Evolutionary conservation across 495 filamentous ascomycete genomes (phyloP).

Genomic region (Platismatia glauca): DNA sequence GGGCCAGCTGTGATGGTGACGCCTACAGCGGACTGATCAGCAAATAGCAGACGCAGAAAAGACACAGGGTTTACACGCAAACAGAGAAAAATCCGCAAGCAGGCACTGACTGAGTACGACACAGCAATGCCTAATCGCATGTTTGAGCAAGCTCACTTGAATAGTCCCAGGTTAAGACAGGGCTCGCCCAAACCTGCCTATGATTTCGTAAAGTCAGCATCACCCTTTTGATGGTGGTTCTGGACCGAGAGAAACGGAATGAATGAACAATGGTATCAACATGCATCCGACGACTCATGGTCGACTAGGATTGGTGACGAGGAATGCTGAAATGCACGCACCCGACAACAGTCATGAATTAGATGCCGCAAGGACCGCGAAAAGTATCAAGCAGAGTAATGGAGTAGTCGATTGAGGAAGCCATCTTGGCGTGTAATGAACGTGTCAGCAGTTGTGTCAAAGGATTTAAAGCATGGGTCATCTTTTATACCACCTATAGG

Average conservation of each 20-base stretch:
- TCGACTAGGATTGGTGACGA: neutral
- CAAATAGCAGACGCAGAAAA: neutral
- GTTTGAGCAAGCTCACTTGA: neutral
- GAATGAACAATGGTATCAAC: neutral
- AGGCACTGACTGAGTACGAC: conserved; percentile 1
- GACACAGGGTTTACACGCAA: neutral
- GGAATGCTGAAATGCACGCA: neutral
- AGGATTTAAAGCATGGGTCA: neutral
- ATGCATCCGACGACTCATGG: neutral
- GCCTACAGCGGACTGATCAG: neutral
- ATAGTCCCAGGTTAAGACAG: neutral
- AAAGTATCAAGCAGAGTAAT: neutral
- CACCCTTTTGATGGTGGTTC: neutral
- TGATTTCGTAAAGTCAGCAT: neutral
- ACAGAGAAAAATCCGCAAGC: conserved; percentile 1
- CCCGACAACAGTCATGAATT: conserved; percentile 1
- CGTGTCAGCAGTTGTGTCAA: neutral
- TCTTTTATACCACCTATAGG: neutral
- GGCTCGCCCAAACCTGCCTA: neutral
- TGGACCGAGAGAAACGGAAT: neutral
- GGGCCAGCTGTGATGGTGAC: neutral
- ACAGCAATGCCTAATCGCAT: neutral
- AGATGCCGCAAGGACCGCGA: neutral
- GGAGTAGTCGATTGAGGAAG: conserved; percentile 8
- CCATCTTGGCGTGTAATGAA: conserved; percentile 4